Evolutionary conservation across 2,329 filamentous ascomycete species (phyloP).

Genomic region (Fusarium coicis): DNA sequence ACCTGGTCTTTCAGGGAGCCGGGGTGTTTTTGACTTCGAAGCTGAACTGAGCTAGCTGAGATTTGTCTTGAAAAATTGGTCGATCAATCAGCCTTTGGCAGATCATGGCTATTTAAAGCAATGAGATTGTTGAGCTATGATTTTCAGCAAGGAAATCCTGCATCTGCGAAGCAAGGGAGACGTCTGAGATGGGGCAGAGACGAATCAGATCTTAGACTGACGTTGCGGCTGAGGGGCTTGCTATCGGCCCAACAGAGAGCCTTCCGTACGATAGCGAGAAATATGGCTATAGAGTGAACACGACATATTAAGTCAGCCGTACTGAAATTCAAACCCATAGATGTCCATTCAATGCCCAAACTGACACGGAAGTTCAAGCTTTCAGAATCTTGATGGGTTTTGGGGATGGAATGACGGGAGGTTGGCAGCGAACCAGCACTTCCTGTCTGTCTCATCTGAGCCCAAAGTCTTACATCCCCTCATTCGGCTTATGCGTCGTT

Average conservation of each 20-base stretch:
- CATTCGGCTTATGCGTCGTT: fast-evolving
- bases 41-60: neutral
- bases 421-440: neutral
- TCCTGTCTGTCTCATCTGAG: neutral
- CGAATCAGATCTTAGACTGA: too few relatives aligned
- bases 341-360: neutral
- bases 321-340: fast-evolving
- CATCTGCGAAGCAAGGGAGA: neutral
- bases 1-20: neutral
- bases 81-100: neutral
- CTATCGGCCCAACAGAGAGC: neutral
- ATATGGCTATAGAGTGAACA: fast-evolving
- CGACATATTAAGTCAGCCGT: fast-evolving
- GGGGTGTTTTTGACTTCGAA: neutral
- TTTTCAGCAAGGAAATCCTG: neutral
- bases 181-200: neutral
- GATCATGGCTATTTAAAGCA: neutral
- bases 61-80: neutral
- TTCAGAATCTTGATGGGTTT: fast-evolving
- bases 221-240: too few relatives aligned
- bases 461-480: neutral
- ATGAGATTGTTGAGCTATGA: neutral
- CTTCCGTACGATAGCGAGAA: fast-evolving
- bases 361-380: fast-evolving
- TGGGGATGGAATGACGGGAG: neutral